Evolutionary conservation across 2,329 filamentous ascomycete species (phyloP).

Genomic region (Cladobotryum protrusum): DNA sequence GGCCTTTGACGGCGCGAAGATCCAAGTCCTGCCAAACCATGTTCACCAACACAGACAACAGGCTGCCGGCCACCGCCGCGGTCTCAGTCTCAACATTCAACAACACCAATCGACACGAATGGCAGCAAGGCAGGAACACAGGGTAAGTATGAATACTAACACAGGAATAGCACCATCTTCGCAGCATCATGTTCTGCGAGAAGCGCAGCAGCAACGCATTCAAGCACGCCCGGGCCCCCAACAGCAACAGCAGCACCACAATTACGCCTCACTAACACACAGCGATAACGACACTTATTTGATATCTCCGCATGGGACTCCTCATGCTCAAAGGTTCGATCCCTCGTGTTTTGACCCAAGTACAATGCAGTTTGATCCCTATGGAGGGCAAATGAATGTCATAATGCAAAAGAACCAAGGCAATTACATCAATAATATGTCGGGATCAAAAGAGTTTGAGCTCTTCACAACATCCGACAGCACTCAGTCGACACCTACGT

Average conservation of each 20-base stretch:
- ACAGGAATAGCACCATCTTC: conserved; percentile 47
- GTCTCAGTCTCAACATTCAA: conserved; percentile 75
- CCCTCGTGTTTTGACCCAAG: conserved; percentile 39
- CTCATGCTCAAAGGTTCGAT: conserved; percentile 48
- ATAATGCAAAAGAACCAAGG: conserved; percentile 44
- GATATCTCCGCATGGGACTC: conserved; percentile 50
- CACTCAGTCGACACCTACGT: conserved; percentile 43
- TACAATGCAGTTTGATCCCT: conserved; percentile 43
- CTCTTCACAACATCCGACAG: conserved; percentile 41
- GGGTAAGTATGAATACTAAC: conserved; percentile 51
- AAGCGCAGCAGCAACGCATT: conserved; percentile 81
- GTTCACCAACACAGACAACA: conserved; percentile 28
- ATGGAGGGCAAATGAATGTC: conserved; percentile 35
- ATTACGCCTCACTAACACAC: conserved; percentile 25
- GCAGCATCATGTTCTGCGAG: conserved; percentile 74
- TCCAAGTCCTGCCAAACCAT: conserved; percentile 55
- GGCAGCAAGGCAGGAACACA: conserved; percentile 26
- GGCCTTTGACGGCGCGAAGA: conserved; percentile 69
- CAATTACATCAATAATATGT: conserved; percentile 36
- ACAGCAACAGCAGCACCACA: conserved; percentile 14
- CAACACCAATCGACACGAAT: conserved; percentile 41
- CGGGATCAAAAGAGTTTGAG: conserved; percentile 42
- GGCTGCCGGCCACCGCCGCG: conserved; percentile 63
- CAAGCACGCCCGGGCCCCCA: conserved; percentile 64
- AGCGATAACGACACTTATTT: conserved; percentile 49